Evolutionary conservation across 345 rosid genomes (phyloP), one percentile per base, ranked within the genome.

Genomic region (Pugionium cornutum): DNA sequence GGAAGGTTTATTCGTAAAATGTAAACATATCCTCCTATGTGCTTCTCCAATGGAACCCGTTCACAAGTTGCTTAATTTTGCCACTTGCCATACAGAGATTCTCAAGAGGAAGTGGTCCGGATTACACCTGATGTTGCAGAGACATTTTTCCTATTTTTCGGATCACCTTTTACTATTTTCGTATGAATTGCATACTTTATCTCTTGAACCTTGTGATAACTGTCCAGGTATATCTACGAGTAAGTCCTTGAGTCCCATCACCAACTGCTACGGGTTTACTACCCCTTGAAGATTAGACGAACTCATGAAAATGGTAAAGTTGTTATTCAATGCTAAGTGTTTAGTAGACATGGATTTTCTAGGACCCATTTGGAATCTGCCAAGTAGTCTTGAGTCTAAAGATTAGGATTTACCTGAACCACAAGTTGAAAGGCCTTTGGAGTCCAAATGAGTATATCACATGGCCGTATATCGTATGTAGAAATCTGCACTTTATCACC

Each of bases 1-100:
- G 74, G 64, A 75, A 79, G 82, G 66, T 41, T 54, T 41, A 58
- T 43, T 31, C 37, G 73, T 68, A 53, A 43, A 67, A 54, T 52
- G 55, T 53, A 32, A 41, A 51, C 58, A 34, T 44, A 55, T 28
- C 52, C 25, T 54, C 51, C 50, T 59, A 26, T 61, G 43, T 54
- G 9, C 42, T 53, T 25, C 41, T 54, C 29, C 30, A 1, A 7
- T 73, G 44, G 37, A 62, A 31, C 72, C 44, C 35, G n/a, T 53
- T 54, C 59, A 56, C 75, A 40, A 28, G 59, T 64, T 64, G 33
- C 58, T 39, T 55, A 32, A 4, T 62, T 55, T 39, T 39, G 37
- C 64, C 42, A 53, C 73, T 55, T 68, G 65, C 27, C 44, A 46
- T 33, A n/a, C 40, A 9, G 7, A 59, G 51, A 66, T 53, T 60